These are phyloP conservation scores for Monoraphidium neglectum DNA, from an alignment of 139 green algal species.

Conservation along the genomic window DNA sequence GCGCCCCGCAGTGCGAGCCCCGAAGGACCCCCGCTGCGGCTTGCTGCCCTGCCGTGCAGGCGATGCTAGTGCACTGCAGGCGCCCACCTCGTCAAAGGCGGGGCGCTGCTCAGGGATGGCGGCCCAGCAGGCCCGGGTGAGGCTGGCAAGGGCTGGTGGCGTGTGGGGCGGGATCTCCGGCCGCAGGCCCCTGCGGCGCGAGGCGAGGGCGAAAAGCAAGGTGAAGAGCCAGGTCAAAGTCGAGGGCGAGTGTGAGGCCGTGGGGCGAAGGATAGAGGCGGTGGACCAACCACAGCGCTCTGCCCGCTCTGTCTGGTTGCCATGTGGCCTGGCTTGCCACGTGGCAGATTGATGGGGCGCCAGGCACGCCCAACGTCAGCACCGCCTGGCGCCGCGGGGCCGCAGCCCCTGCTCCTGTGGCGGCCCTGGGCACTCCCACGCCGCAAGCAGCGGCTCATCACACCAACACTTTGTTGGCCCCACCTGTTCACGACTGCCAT, in stretches of 20 bases:
- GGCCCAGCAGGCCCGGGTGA: constrained; percentile 67
- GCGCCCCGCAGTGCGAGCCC: too few relatives aligned
- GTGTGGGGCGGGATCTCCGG: constrained; percentile 54
- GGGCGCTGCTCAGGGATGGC: constrained; percentile 61
- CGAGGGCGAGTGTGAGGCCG: not conserved
- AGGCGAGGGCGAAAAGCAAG: not conserved
- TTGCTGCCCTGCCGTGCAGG: too few relatives aligned
- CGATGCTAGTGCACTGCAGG: too few relatives aligned
- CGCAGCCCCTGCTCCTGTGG: too few relatives aligned
- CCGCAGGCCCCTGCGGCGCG: constrained; percentile 41
- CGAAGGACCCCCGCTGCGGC: too few relatives aligned
- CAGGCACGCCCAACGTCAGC: not conserved
- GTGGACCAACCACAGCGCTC: not conserved
- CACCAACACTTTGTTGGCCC: too few relatives aligned
- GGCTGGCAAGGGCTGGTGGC: constrained; percentile 37
- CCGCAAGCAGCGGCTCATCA: too few relatives aligned
- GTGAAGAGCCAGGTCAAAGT: not conserved
- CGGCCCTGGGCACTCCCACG: too few relatives aligned
- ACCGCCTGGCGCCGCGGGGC: not conserved
- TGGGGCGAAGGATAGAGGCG: not conserved
- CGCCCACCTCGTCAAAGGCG: constrained; percentile 44
- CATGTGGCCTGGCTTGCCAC: not conserved
- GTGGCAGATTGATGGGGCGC: not conserved
- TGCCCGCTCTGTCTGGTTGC: not conserved
- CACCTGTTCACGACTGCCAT: constrained; percentile 46